Evolutionary conservation across 2,329 filamentous ascomycete species (phyloP).

Genomic region (Fusarium mexicanum): DNA sequence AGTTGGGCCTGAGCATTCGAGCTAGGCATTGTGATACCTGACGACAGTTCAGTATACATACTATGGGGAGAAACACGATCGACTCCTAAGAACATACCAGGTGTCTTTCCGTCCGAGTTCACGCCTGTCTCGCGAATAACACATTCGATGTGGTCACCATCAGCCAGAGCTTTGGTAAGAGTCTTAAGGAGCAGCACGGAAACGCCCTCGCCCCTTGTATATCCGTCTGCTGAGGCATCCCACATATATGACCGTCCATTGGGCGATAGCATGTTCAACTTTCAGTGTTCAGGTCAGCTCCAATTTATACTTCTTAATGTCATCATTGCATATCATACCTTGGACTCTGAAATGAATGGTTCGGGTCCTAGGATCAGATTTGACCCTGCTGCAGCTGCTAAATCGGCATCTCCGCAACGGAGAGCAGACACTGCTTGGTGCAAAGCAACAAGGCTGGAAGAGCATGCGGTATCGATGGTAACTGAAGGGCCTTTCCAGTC

Average conservation of each 20-base stretch:
- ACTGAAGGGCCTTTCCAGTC: neutral
- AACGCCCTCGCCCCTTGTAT: neutral
- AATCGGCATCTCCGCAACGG: neutral
- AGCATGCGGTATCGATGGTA: neutral
- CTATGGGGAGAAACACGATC: neutral
- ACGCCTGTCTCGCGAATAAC: neutral
- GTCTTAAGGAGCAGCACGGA: neutral
- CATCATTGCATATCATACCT: neutral
- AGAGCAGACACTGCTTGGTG: neutral
- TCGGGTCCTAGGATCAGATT: neutral
- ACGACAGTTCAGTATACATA: neutral
- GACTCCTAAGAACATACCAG: neutral
- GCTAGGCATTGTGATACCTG: neutral
- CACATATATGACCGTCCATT: neutral
- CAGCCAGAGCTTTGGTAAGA: neutral
- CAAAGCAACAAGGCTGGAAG: neutral
- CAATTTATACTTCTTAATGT: neutral
- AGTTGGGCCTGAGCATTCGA: neutral
- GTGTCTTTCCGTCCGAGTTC: neutral
- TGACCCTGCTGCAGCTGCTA: neutral
- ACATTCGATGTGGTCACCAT: neutral
- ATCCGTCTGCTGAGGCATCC: neutral
- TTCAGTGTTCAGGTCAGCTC: neutral
- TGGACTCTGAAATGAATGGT: neutral
- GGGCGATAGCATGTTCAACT: neutral